phyloP scores from a whole-genome alignment of 176 grass and related monocot species.

The Paspalum notatum region DNA sequence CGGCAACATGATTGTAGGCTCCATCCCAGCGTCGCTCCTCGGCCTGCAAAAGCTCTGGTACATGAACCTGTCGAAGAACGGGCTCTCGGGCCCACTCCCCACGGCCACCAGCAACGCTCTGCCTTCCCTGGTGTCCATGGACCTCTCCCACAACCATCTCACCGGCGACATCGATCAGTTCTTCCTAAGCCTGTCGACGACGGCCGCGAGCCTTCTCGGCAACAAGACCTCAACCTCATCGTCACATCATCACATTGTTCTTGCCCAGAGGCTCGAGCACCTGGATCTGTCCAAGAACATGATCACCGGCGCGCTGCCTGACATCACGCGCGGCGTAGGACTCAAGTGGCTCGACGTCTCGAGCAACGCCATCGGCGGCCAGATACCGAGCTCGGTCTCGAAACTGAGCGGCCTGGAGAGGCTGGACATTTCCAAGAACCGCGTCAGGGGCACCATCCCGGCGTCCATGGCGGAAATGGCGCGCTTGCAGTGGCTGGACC shows the following conservation, averaged over 20 bases:
- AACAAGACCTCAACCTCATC: not conserved
- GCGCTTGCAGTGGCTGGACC: conserved; percentile 61
- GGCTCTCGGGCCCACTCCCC: conserved; percentile 51
- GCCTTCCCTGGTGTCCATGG: conserved; percentile 57
- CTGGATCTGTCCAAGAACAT: conserved; percentile 72
- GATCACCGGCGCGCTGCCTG: conserved; percentile 60
- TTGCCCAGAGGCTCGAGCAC: conserved; percentile 44
- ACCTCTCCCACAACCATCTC: conserved; percentile 69
- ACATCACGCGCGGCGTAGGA: conserved; percentile 40
- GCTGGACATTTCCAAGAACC: conserved; percentile 70
- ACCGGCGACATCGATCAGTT: conserved; percentile 52
- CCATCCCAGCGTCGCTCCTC: conserved; percentile 59
- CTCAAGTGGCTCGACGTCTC: conserved; percentile 66
- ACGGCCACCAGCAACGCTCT: conserved; percentile 41
- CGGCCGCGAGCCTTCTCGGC: no score
- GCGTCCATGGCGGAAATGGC: conserved; percentile 55
- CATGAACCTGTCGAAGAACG: conserved; percentile 69
- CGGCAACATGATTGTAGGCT: conserved; percentile 55
- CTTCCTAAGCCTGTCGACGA: conserved; percentile 62
- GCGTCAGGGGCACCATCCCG: conserved; percentile 59
- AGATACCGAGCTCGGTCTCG: conserved; percentile 70
- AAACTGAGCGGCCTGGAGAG: conserved; percentile 47
- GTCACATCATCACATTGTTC: conserved; percentile 11
- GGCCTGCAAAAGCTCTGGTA: conserved; percentile 70
- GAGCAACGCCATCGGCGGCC: conserved; percentile 53